Base-by-base conservation (phyloP, 768 basidiomycete genomes). In the Pleurotus tuoliensis region DNA sequence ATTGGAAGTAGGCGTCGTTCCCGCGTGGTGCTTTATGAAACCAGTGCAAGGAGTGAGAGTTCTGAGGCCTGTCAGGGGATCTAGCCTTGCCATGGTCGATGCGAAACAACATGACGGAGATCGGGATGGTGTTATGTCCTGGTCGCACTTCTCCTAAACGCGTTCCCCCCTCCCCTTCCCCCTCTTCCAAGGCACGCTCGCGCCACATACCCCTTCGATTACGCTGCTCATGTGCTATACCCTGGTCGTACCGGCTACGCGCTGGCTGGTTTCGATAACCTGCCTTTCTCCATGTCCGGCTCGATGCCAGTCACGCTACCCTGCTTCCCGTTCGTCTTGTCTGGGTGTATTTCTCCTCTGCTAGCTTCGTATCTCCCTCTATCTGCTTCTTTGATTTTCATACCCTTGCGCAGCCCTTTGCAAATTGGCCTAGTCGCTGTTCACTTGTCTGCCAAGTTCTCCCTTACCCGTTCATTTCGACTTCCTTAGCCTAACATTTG, bases 1-100 rank as follows among this genome's bases (percentile, higher is more conserved):
- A 41, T 72, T 84, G 37, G 88, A 90, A 65, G 67, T 90, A 15
- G 90, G 90, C 39, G 78, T 86, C 30, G 82, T 90, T 3, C 90
- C 90, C 9, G 82, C 86, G 5, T 92, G 89, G 88, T 84, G 82
- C 65, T 90, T 92, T 76, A 55, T 82, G 60, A 83, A 82, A 63
- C 80, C 84, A 34, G 76, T 79, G 47, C 79, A 81, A 58, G 86
- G 84, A 3, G 72, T 86, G 55, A 69, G 75, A 39, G 78, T 82
- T 3, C 81, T 84, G 61, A 77, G 90, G 18, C 88, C 90, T 1
- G 71, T 87, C 62, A 80, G 90, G 27, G 81, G 73, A 49, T 67
- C 74, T 43, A 87, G 84, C 65, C 67, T 88, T n/a, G 86, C 84
- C 9, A 80, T 87, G 58, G 18, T 15, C 15, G 39, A 12, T 18